Percentiles rank a stretch among this genome's conserved stretches.
Conservation (phyloP, 164 flowering plant genomes). For the Tetracentron sinense region DNA sequence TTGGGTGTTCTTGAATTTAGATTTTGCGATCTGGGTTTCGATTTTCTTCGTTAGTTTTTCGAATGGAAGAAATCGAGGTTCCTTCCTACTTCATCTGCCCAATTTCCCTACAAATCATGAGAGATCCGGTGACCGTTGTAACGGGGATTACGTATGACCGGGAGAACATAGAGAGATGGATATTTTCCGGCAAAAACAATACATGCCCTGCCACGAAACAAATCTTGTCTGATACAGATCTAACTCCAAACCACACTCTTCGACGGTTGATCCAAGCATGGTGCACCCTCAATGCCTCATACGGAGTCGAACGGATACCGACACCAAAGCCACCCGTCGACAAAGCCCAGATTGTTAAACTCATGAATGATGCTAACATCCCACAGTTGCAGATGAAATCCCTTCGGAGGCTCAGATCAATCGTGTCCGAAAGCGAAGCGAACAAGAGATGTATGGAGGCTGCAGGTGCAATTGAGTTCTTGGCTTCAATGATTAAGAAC, state of each 20-base stretch:
- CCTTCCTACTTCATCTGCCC: slow-evolving; percentile 79
- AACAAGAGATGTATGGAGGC: too few relatives aligned
- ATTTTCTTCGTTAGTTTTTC: background rate
- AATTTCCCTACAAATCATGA: slow-evolving; percentile 71
- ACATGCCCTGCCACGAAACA: slow-evolving; percentile 71
- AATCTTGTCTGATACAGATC: slow-evolving; percentile 24
- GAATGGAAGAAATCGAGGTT: slow-evolving; percentile 53
- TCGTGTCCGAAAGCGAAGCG: slow-evolving; percentile 33
- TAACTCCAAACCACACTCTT: slow-evolving; percentile 82
- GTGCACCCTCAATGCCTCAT: too few relatives aligned
- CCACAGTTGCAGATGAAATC: slow-evolving; percentile 30
- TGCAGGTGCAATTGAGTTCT: too few relatives aligned
- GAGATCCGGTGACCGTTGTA: slow-evolving; percentile 69
- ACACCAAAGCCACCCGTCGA: too few relatives aligned
- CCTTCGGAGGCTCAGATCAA: slow-evolving; percentile 34
- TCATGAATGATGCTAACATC: slow-evolving; percentile 33
- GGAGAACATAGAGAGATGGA: slow-evolving; percentile 65
- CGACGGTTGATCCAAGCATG: too few relatives aligned
- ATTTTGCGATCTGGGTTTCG: slow-evolving; percentile 4
- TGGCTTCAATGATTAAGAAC: too few relatives aligned
- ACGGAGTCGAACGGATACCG: too few relatives aligned
- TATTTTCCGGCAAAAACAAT: slow-evolving; percentile 41
- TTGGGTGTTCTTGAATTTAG: background rate
- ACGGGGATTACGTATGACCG: slow-evolving; percentile 89
- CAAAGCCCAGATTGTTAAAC: slow-evolving; percentile 32